Base-by-base conservation (phyloP, 2,329 filamentous ascomycete species). In the Microcyclospora tardicrescens region DNA sequence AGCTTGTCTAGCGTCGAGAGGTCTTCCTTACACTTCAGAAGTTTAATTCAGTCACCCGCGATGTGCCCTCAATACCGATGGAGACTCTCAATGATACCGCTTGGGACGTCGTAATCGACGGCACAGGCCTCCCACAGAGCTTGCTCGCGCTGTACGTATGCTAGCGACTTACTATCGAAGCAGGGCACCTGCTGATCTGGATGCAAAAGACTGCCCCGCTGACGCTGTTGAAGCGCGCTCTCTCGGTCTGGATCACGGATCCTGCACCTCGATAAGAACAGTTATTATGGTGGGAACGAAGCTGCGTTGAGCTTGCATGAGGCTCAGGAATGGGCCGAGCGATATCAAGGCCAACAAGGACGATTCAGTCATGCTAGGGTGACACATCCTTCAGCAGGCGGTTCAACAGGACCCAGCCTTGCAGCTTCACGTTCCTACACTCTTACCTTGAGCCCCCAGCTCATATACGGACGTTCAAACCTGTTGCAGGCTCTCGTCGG, bases 241-340 rank as follows among this genome's bases (percentile, higher is more conserved):
- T 96, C 89, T 50, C 81, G 87, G 56, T 93, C 86, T 45, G 80
- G 79, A 58, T 93, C 93, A 69, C 91, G 84, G 54, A 75, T 95
- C 49, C 73, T 96, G 43, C 89, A 96, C 60, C 68, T 95, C 58
- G 89, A 96, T 58, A 73, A 75, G 46, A 87, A 93, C 64, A 71
- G 78, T 45, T 93, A 84, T 62, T 96, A 96, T 64, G 89, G 89
- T 53, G 83, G 82, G 38, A 61, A 79, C 30, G 85, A 94, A 57
- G 86, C 89, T 45, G 84, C 85, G 2, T 74, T 96, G 49, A 91
- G 79, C 61, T 67, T 95, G 28, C 73, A 84, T 44, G 89, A 95
- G 58, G 79, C 76, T 29, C 79, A 87, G 49, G 69, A 71, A 29
- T 96, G 86, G 85, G 77, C 70, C 33, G 64, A 67, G 34, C 64